Evolutionary conservation across 768 basidiomycete genomes (phyloP).

Genomic region (Tulasnella sp.): DNA sequence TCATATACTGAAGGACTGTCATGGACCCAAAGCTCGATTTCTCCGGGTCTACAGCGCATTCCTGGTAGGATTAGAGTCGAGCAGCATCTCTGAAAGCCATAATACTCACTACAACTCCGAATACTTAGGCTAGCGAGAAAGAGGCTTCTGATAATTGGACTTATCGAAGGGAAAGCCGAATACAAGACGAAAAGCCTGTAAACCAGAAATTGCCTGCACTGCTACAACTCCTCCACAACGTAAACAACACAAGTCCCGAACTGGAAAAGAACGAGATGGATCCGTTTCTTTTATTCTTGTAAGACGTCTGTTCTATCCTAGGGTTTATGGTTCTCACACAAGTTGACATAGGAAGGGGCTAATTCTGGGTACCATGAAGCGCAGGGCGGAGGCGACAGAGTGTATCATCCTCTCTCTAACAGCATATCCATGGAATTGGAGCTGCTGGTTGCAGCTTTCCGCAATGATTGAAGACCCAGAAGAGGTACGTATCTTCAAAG

Average conservation of each 20-base stretch:
- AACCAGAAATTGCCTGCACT: constrained; percentile 47
- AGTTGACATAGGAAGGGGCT: constrained; percentile 57
- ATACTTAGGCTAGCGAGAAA: constrained; percentile 62
- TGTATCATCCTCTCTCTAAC: constrained; percentile 59
- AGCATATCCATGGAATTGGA: constrained; percentile 88
- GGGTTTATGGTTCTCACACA: constrained; percentile 12
- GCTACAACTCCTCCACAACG: constrained; percentile 43
- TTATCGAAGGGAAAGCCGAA: constrained; percentile 34
- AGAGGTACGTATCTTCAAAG: constrained; percentile 6
- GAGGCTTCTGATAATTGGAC: constrained; percentile 70
- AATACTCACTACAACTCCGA: constrained; percentile 13
- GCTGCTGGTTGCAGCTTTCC: constrained; percentile 65
- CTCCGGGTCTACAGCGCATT: constrained; percentile 68
- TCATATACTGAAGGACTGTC: constrained; percentile 49
- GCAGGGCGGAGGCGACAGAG: constrained; percentile 80
- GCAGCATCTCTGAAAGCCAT: not conserved
- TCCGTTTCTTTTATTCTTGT: constrained; percentile 81
- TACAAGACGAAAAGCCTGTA: constrained; percentile 31
- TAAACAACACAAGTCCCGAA: constrained; percentile 20
- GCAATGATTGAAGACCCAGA: constrained; percentile 20
- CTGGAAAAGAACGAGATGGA: constrained; percentile 29
- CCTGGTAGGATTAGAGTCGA: constrained; percentile 48
- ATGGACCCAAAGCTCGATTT: constrained; percentile 61
- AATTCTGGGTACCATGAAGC: constrained; percentile 62
- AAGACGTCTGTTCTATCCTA: constrained; percentile 22